Conservation (phyloP, 2,329 filamentous ascomycete genomes). For the Fonsecaea monophora region DNA sequence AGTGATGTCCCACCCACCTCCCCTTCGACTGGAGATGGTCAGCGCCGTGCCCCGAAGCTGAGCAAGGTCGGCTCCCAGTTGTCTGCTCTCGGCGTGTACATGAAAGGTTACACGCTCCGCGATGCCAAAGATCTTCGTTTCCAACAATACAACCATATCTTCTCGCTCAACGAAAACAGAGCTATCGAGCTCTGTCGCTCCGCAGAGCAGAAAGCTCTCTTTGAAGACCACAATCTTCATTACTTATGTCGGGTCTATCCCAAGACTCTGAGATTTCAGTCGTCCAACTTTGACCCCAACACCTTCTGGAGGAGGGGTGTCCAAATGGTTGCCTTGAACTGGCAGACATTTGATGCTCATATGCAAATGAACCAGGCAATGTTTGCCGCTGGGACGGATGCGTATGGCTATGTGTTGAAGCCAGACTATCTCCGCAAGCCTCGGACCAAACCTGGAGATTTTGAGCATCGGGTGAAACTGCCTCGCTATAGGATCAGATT, state of each 20-base stretch:
- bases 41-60: slow-evolving; percentile 66
- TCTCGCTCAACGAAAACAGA: slow-evolving; percentile 89
- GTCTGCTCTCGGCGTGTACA: slow-evolving; percentile 82
- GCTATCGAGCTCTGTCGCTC: slow-evolving; percentile 82
- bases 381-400: slow-evolving; percentile 88
- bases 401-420: slow-evolving; percentile 91
- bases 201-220: slow-evolving; percentile 74
- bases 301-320: slow-evolving; percentile 94
- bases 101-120: slow-evolving; percentile 79
- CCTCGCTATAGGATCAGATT: slow-evolving; percentile 71
- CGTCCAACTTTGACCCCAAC: slow-evolving; percentile 92
- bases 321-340: slow-evolving; percentile 97
- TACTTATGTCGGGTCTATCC: slow-evolving; percentile 96
- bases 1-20: slow-evolving; percentile 65
- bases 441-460: slow-evolving; percentile 39
- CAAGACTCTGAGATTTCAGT: slow-evolving; percentile 78
- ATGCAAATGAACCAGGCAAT: slow-evolving; percentile 98
- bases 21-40: slow-evolving; percentile 64
- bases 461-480: slow-evolving; percentile 45
- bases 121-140: slow-evolving; percentile 80
- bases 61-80: slow-evolving; percentile 88
- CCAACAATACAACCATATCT: slow-evolving; percentile 90
- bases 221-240: slow-evolving; percentile 89
- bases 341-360: slow-evolving; percentile 95
- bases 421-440: slow-evolving; percentile 75